Evolutionary conservation across 139 green algal species (phyloP).

Genomic region (Yamagishiella unicocca): DNA sequence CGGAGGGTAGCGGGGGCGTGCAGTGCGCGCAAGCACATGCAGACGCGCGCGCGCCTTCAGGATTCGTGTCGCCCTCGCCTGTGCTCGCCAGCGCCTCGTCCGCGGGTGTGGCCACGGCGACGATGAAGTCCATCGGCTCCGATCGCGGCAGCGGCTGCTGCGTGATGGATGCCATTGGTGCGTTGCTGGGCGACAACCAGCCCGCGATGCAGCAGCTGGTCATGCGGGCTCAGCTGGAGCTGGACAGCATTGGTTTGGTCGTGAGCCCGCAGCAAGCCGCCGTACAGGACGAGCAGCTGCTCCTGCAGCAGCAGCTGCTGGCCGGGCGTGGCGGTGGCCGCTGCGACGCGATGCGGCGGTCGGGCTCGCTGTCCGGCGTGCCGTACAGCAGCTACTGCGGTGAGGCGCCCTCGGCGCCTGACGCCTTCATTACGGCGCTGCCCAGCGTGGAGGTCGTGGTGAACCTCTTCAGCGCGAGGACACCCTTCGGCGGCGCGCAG

Average conservation of each 20-base stretch:
- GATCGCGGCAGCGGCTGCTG: neutral
- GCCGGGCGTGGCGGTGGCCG: neutral
- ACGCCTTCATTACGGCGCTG: conserved; percentile 16
- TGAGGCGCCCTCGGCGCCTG: neutral
- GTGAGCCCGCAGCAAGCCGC: neutral
- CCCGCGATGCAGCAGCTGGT: conserved; percentile 41
- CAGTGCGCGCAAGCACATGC: too few species aligned
- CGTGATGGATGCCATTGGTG: conserved; percentile 35
- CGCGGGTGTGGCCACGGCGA: too few species aligned
- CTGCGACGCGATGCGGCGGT: neutral
- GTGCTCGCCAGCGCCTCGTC: too few species aligned
- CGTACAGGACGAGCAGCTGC: neutral
- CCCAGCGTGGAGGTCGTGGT: conserved; percentile 32
- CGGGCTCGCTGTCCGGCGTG: neutral
- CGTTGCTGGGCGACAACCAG: neutral
- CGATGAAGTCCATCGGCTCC: too few species aligned
- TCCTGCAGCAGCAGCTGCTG: neutral
- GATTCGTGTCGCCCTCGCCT: too few species aligned
- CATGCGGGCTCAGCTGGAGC: conserved; percentile 20
- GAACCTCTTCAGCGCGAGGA: neutral
- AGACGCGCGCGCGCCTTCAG: too few species aligned
- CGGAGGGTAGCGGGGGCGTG: too few species aligned
- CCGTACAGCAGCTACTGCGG: too few species aligned
- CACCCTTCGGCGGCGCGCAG: neutral
- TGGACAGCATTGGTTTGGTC: neutral